Conservation (phyloP, 2,329 filamentous ascomycete genomes). For the Sporothrix brunneoviolacea region DNA sequence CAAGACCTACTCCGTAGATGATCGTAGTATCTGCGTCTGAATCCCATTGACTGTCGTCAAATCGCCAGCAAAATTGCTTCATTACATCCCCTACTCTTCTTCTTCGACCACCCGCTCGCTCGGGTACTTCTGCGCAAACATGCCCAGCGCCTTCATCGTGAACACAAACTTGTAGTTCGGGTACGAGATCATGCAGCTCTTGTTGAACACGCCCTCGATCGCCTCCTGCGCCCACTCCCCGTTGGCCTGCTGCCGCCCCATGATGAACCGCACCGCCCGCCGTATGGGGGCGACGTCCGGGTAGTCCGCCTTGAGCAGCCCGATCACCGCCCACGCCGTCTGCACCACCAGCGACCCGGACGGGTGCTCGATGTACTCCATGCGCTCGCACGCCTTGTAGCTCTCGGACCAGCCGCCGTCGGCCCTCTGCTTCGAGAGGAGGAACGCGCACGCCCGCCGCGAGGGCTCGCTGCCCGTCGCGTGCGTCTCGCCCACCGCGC, state of each 20-base stretch:
- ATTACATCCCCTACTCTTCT: not conserved
- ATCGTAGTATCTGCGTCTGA: no score
- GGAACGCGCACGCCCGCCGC: conserved; percentile 73
- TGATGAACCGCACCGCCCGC: conserved; percentile 71
- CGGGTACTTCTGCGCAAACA: conserved; percentile 72
- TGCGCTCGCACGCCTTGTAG: conserved; percentile 78
- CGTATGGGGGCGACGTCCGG: conserved; percentile 66
- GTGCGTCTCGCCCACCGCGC: conserved; percentile 75
- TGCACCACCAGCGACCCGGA: conserved; percentile 83
- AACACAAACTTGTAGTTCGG: conserved; percentile 99
- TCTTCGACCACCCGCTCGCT: conserved; percentile 47
- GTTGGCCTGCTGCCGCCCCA: conserved; percentile 76
- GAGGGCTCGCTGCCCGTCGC: conserved; percentile 64
- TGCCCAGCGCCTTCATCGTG: conserved; percentile 84
- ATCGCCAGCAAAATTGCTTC: no score
- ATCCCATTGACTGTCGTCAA: no score
- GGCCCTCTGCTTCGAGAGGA: conserved; percentile 73
- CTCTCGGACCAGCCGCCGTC: conserved; percentile 98
- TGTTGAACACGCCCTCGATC: conserved; percentile 98
- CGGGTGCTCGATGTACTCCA: conserved; percentile 66
- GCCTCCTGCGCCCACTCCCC: conserved; percentile 94
- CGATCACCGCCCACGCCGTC: conserved; percentile 85
- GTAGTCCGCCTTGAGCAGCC: conserved; percentile 74
- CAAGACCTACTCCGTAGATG: no score
- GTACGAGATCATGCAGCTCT: conserved; percentile 98